phyloP scores from a whole-genome alignment of 2,329 filamentous ascomycete genomes.

The Pezicula radicicola region DNA sequence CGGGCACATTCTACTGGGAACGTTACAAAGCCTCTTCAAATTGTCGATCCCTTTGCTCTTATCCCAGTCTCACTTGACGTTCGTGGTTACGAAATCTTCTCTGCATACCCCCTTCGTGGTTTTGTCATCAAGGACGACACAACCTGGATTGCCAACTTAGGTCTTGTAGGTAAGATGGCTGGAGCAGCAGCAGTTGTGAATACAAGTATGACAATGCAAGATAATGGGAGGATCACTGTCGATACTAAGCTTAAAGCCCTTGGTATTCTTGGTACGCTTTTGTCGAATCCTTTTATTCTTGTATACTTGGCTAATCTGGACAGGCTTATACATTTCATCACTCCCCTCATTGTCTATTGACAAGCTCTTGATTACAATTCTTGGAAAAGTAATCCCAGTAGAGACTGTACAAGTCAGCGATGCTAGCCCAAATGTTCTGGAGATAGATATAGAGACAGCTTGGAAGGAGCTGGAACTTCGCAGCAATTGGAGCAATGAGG shows the following conservation, averaged over 20 bases:
- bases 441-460: constrained; percentile 73
- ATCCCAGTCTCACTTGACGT: constrained; percentile 61
- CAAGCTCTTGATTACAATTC: constrained; percentile 64
- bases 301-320: constrained; percentile 4
- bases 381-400: constrained; percentile 65
- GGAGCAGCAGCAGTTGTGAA: constrained; percentile 74
- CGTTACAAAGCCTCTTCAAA: constrained; percentile 50
- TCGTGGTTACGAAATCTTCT: constrained; percentile 77
- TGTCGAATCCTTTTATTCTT: neutral
- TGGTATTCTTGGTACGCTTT: constrained; percentile 61
- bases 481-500: constrained; percentile 77
- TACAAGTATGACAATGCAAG: constrained; percentile 54
- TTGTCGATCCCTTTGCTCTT: constrained; percentile 43
- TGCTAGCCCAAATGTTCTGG: constrained; percentile 57
- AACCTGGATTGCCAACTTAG: constrained; percentile 65
- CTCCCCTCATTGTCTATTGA: constrained; percentile 40
- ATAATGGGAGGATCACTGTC: constrained; percentile 61
- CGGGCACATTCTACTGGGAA: constrained; percentile 67
- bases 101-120: constrained; percentile 63
- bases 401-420: constrained; percentile 60
- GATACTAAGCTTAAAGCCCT: constrained; percentile 75
- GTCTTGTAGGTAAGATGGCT: constrained; percentile 85
- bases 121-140: constrained; percentile 42
- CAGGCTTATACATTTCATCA: constrained; percentile 74
- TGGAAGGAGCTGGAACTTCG: constrained; percentile 73